Evolutionary conservation across 2,329 filamentous ascomycete species (phyloP), one percentile per base, ranked within the genome.

Genomic region (Diaporthe sp.): DNA sequence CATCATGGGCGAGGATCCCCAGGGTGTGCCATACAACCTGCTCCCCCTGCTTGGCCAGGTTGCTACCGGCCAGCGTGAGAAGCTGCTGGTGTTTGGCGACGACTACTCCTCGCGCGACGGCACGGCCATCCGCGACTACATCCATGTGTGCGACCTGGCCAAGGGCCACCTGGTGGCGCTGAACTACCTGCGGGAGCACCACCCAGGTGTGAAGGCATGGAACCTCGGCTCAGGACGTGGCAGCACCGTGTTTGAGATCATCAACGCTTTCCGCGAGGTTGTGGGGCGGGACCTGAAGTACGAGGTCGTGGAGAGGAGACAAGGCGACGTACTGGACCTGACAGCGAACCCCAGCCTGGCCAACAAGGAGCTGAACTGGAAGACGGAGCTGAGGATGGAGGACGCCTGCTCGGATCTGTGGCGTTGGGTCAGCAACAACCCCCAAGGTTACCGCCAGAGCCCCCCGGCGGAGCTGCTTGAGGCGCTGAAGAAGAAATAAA

Each of bases 371-470:
- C 90, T 99, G 72, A 88, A 92, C 78, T 99, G 97, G 97, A 96
- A 96, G 89, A 96, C 97, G 1, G 91, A 97, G 87, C 89, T 94
- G 75, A 96, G 94, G 28, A 92, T 99, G 83, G 96, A 98, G 87
- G 92, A 98, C 84, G 96, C 96, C 37, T 99, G 97, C 84, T 92
- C 93, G 80, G 95, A 99, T 85, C 89, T 99, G 79, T 99, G 97
- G 97, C 93, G 92, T 82, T 99, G 97, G 97, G 98, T 97, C 22
- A 90, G 94, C 87, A 98, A 98, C 87, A 98, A 98, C 87, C 97
- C 97, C 34, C 92, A 96, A 86, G 97, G 97, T 31, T 98, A 98
- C 88, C 91, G 94, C 79, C 96, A 98, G 87, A 90, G 95, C 79
- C 95, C 96, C n/a, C 96, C 97, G 0, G 90, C 94, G 79, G 92